Evolutionary conservation across 192 early-diverging fungal species (phyloP), one percentile per base, ranked within the genome.

Genomic region (Entomortierella chlamydospora): DNA sequence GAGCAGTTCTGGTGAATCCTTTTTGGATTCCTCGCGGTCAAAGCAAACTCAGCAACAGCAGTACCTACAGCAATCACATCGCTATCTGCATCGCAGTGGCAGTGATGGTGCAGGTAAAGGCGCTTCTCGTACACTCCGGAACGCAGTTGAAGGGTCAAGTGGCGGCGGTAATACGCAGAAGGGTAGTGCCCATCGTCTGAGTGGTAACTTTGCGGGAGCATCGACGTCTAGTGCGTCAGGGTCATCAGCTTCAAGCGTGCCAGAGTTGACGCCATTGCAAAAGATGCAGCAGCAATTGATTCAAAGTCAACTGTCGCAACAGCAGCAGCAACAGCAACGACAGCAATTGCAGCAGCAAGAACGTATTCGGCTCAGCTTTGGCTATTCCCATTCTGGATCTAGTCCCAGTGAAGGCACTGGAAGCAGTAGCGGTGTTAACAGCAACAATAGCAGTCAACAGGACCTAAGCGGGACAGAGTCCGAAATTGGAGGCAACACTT

Each of bases 211-310:
- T 9, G 23, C 28, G 1, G 47, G 20, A 20, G 51, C 34, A 22
- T 12, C 33, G 4, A 52, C 67, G 26, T 28, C 45, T 4, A 20
- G 25, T 22, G 30, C 13, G 2, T 51, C n/a, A 7, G 51, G 49
- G 8, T 30, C 33, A 9, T 30, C 30, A 5, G 12, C 31, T 6
- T 4, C 18, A 37, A 37, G 10, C 23, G 39, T 1, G 8, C 6
- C 59, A 10, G 74, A 65, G 10, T 20, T 78, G 55, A 78, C 74
- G 2, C 74, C 67, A 0, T 43, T 78, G 23, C 67, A 78, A 26
- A 61, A 61, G 33, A 78, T 78, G 74, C 74, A 70, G 29, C 66
- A 78, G 12, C 73, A 76, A 20, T 25, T 76, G 51, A 9, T 61
- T 5, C 49, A 63, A 18, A 66, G 73, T 41, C 73, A 76, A 31